A percentile compares a stretch with the other conserved stretches of the same genome.
Evolutionary conservation across 1,284 basidiomycete genomes (phyloP).

Genomic region (Apiotrichum siamense): DNA sequence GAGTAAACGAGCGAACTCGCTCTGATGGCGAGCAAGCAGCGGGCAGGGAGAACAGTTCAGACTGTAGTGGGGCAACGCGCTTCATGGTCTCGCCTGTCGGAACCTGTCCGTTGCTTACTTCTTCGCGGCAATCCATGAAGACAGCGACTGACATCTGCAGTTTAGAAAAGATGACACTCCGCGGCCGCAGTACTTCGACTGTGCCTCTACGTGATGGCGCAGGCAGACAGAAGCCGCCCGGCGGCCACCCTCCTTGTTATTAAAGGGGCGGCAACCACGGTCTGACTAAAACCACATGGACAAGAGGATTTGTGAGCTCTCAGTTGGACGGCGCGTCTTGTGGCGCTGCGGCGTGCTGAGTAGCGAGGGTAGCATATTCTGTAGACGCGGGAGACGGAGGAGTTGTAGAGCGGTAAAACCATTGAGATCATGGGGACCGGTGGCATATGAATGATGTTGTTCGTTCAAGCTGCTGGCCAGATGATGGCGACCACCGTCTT

Average conservation of each 20-base stretch:
- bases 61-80: too few species aligned
- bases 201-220: slow-evolving; percentile 16
- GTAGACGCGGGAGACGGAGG: too few species aligned
- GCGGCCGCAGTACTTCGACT: slow-evolving; percentile 33
- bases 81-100: not conserved
- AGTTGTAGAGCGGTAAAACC: too few species aligned
- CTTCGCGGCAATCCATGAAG: not conserved
- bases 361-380: too few species aligned
- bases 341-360: too few species aligned
- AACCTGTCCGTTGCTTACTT: not conserved
- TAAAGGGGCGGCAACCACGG: slow-evolving; percentile 33
- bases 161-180: slow-evolving; percentile 36
- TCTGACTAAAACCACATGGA: slow-evolving; percentile 25
- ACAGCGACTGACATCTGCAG: slow-evolving; percentile 4
- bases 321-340: slow-evolving; percentile 8
- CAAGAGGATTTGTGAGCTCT: not conserved
- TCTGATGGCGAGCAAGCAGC: slow-evolving; percentile 8
- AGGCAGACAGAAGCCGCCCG: slow-evolving; percentile 34
- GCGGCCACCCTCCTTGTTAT: slow-evolving; percentile 40
- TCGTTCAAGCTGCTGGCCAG: too few species aligned
- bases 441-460: too few species aligned
- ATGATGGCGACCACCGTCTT: too few species aligned
- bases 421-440: too few species aligned
- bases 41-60: too few species aligned
- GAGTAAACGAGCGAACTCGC: too few species aligned